Conservation (phyloP, 2,329 filamentous ascomycete species). For the Penicillium freii region DNA sequence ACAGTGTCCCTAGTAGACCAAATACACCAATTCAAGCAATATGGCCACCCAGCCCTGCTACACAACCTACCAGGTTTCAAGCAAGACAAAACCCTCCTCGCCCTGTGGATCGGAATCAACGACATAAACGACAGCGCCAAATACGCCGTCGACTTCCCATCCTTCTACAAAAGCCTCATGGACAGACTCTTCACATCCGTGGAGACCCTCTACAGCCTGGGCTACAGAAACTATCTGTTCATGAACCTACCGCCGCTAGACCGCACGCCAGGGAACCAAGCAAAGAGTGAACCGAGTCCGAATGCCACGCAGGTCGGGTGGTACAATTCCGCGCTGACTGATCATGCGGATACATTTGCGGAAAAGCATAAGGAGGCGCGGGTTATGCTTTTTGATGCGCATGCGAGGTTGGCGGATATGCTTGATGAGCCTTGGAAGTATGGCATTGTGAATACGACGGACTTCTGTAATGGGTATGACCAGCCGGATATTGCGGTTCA, state of each 20-base stretch:
- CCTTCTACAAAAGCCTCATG: slow-evolving; percentile 47
- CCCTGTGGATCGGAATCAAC: slow-evolving; percentile 58
- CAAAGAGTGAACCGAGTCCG: slow-evolving; percentile 37
- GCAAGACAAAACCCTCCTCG: slow-evolving; percentile 44
- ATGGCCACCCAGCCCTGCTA: slow-evolving; percentile 45
- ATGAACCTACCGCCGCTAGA: slow-evolving; percentile 54
- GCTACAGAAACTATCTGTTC: slow-evolving; percentile 50
- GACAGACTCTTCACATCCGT: slow-evolving; percentile 44
- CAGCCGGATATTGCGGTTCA: slow-evolving; percentile 47
- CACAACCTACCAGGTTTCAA: slow-evolving; percentile 32
- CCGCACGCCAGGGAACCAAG: slow-evolving; percentile 42
- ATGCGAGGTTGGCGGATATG: slow-evolving; percentile 43
- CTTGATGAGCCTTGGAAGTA: slow-evolving; percentile 44
- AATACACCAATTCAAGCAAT: slow-evolving; percentile 48
- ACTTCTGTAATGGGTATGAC: slow-evolving; percentile 47
- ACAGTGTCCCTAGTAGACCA: slow-evolving; percentile 53
- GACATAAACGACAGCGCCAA: slow-evolving; percentile 54
- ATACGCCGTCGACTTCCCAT: slow-evolving; percentile 45
- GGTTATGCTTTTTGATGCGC: slow-evolving; percentile 48
- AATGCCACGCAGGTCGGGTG: slow-evolving; percentile 48
- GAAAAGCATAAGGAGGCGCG: slow-evolving; percentile 32
- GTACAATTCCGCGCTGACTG: slow-evolving; percentile 45
- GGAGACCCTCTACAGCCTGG: slow-evolving; percentile 42
- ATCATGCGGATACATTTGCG: slow-evolving; percentile 38
- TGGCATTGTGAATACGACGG: slow-evolving; percentile 49